These are phyloP conservation scores for Kregervanrija delftensis DNA, from an alignment of 805 yeast species.

Conservation along the genomic window DNA sequence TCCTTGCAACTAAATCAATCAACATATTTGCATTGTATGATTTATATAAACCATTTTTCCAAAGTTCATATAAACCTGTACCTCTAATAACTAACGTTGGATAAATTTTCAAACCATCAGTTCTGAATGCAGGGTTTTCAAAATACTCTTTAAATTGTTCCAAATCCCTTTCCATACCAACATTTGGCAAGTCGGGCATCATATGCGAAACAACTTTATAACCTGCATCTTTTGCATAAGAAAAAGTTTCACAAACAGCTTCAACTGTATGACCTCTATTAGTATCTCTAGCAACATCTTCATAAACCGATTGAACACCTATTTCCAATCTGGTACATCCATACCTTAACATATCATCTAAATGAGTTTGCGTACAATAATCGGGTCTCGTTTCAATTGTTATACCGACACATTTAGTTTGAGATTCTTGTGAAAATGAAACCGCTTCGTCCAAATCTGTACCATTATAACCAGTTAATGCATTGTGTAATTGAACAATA, in stretches of 20 bases:
- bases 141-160: slow-evolving; percentile 95
- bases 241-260: slow-evolving; percentile 93
- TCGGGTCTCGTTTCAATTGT: slow-evolving; percentile 98
- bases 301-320: slow-evolving; percentile 95
- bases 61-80: slow-evolving; percentile 91
- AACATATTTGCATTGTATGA: slow-evolving; percentile 92
- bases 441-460: slow-evolving; percentile 86
- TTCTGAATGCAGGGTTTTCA: slow-evolving; percentile 93
- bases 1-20: slow-evolving; percentile 91
- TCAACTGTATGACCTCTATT: slow-evolving; percentile 97
- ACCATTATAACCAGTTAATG: slow-evolving; percentile 88
- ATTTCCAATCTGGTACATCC: slow-evolving; percentile 96
- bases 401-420: slow-evolving; percentile 96
- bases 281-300: slow-evolving; percentile 97
- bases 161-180: slow-evolving; percentile 96
- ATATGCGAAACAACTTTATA: slow-evolving; percentile 96
- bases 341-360: slow-evolving; percentile 90
- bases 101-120: slow-evolving; percentile 92
- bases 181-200: slow-evolving; percentile 99
- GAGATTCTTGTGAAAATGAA: slow-evolving; percentile 82
- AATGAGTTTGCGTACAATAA: slow-evolving; percentile 92
- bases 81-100: slow-evolving; percentile 97
- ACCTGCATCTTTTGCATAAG: slow-evolving; percentile 96
- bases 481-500: slow-evolving; percentile 87
- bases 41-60: slow-evolving; percentile 94